These are phyloP conservation scores for Colletotrichum sp. DNA, from an alignment of 2,329 filamentous ascomycete species.

Conservation along the genomic window DNA sequence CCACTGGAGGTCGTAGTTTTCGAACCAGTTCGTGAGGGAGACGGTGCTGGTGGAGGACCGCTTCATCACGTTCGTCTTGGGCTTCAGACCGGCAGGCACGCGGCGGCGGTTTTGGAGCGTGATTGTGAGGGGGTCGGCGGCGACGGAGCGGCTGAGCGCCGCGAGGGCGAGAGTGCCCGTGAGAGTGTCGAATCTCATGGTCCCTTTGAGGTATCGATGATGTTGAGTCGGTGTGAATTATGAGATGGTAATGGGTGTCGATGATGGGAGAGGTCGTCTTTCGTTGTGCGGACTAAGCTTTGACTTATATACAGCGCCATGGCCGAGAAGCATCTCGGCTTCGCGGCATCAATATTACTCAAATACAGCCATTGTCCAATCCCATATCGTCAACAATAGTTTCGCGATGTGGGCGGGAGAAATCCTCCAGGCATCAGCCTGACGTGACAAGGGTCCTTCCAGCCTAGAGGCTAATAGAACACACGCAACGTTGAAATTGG, in stretches of 20 bases:
- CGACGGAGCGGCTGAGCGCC: background rate
- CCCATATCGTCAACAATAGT: background rate
- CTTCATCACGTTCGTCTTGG: background rate
- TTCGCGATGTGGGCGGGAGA: background rate
- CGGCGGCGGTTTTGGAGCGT: background rate
- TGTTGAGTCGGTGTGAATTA: fast-evolving
- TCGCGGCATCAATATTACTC: background rate
- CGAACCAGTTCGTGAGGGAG: background rate
- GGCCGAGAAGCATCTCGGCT: background rate
- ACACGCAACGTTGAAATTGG: background rate
- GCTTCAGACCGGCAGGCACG: background rate
- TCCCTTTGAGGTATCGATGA: background rate
- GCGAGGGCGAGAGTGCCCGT: background rate
- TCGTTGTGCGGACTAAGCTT: background rate
- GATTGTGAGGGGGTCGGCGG: background rate
- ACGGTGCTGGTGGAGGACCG: background rate
- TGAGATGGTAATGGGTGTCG: background rate
- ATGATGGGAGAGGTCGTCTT: background rate
- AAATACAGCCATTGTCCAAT: background rate
- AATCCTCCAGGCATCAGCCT: background rate
- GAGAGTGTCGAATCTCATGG: background rate
- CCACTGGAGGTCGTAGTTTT: background rate
- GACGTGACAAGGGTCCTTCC: background rate
- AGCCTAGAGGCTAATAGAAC: background rate
- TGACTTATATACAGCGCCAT: background rate